Evolutionary conservation across 257 asterid species (phyloP), one percentile per base, ranked within the genome.

Genomic region (Fraxinus anomala): DNA sequence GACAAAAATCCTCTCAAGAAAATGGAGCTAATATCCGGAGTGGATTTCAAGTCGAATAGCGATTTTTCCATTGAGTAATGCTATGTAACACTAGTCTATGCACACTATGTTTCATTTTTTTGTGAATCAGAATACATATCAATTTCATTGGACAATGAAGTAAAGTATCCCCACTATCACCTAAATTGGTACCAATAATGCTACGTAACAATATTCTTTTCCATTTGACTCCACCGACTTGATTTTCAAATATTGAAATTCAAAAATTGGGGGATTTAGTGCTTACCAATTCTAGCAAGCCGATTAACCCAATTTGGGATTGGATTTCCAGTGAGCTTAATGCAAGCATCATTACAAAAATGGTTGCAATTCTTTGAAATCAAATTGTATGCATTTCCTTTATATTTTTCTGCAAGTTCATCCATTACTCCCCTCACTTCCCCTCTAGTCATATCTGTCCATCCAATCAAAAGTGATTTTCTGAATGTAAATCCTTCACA

Each of bases 251-350:
- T 56, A 7, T 56, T 56, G 67, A 21, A 21, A 59, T 6, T 39
- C 19, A 56, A 56, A 40, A 44, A 3, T 17, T 17, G 14, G 54
- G 28, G 17, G 54, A 79, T 26, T n/a, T 12, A 44, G 69, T 6
- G 68, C 61, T 72, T 78, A 89, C 96, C 96, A 40, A 91, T 80
- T 1, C 92, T 80, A 10, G 97, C 93, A 47, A 92, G 96, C 5
- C 97, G 96, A 79, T 92, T 90, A 26, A 92, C 90, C 97, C 97
- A 92, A 8, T 70, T 80, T 0, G 97, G 97, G 63, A 92, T 90
- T 7, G 83, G 87, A 70, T 81, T 86, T 0, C 85, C 85, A 3
- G 93, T 86, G 82, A 92, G 91, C 5, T 63, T 75, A 56, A 87
- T 12, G 76, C 87, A 85, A 1, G 88, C 89, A 61, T 92, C 93